phyloP scores from a whole-genome alignment of 2,329 filamentous ascomycete species.

The Hypocreales sp. region DNA sequence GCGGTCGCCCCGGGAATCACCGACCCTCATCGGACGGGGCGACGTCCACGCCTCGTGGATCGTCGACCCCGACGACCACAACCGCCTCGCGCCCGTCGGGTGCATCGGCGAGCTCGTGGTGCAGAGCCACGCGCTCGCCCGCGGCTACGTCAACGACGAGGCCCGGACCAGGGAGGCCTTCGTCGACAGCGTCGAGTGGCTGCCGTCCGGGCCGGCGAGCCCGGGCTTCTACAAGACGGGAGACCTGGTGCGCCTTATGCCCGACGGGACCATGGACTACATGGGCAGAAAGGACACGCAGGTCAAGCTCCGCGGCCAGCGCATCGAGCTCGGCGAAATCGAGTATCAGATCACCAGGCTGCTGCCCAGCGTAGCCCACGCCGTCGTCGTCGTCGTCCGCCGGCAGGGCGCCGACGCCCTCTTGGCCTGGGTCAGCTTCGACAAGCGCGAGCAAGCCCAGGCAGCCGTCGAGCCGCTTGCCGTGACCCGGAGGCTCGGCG shows the following conservation, averaged over 20 bases:
- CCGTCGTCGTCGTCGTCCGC: slow-evolving; percentile 3
- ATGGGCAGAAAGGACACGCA: slow-evolving; percentile 39
- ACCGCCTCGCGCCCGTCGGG: slow-evolving; percentile 6
- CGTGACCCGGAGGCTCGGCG: background rate
- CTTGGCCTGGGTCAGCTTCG: background rate
- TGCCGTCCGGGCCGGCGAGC: background rate
- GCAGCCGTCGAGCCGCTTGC: background rate
- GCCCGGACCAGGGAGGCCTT: slow-evolving; percentile 6
- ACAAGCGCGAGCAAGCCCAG: background rate
- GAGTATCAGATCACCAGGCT: slow-evolving; percentile 5
- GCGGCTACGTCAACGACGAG: slow-evolving; percentile 9
- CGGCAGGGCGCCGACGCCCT: background rate
- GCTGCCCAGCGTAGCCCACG: slow-evolving; percentile 1
- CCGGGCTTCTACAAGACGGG: slow-evolving; percentile 27
- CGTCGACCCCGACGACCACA: slow-evolving; percentile 5
- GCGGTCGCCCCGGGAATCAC: background rate
- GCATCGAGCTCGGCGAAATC: slow-evolving; percentile 29
- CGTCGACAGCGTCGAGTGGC: slow-evolving; percentile 24
- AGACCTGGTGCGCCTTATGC: slow-evolving; percentile 26
- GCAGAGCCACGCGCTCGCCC: slow-evolving; percentile 10
- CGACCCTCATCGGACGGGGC: background rate
- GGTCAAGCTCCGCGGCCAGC: slow-evolving; percentile 42
- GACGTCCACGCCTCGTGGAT: slow-evolving; percentile 7
- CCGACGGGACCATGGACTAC: slow-evolving; percentile 23
- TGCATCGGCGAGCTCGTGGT: slow-evolving; percentile 12